Evolutionary conservation across 192 early-diverging fungal species (phyloP).

Genomic region (Coemansia sp.): DNA sequence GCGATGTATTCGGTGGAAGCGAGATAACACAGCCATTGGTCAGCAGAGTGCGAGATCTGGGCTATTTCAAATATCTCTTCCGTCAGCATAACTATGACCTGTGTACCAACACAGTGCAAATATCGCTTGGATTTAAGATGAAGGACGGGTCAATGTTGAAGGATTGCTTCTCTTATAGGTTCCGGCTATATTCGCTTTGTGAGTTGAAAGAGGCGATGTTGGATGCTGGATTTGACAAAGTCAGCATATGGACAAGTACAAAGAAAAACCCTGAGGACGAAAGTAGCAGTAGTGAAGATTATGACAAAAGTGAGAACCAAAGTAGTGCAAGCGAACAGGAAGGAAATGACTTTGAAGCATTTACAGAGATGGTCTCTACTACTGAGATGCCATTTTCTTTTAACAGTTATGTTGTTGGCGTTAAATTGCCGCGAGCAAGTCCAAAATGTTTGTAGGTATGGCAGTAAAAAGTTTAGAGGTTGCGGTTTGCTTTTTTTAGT

Average conservation of each 20-base stretch:
- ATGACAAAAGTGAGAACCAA: neutral
- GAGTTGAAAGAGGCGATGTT: conserved; percentile 57
- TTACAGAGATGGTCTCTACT: conserved; percentile 10
- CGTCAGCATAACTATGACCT: conserved; percentile 44
- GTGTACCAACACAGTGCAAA: conserved; percentile 21
- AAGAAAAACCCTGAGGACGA: neutral
- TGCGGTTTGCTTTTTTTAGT: too few species aligned
- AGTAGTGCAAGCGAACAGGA: neutral
- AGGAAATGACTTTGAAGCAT: conserved; percentile 15
- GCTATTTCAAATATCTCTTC: conserved; percentile 38
- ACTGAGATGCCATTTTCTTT: conserved; percentile 25
- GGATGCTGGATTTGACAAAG: conserved; percentile 50
- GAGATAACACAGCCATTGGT: conserved; percentile 14
- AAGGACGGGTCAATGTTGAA: conserved; percentile 48
- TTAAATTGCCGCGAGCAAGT: conserved; percentile 15
- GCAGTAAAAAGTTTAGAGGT: too few species aligned
- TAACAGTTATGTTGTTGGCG: conserved; percentile 26
- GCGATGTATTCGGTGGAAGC: conserved; percentile 52
- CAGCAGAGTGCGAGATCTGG: conserved; percentile 13
- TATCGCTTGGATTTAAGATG: conserved; percentile 48
- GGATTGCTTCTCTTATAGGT: conserved; percentile 43
- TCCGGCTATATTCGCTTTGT: conserved; percentile 42
- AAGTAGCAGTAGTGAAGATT: neutral
- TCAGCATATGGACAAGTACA: conserved; percentile 37
- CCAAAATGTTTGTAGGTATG: neutral